Evolutionary conservation across 148 eudicot genomes (phyloP).

Genomic region (Chenopodium suecicum): DNA sequence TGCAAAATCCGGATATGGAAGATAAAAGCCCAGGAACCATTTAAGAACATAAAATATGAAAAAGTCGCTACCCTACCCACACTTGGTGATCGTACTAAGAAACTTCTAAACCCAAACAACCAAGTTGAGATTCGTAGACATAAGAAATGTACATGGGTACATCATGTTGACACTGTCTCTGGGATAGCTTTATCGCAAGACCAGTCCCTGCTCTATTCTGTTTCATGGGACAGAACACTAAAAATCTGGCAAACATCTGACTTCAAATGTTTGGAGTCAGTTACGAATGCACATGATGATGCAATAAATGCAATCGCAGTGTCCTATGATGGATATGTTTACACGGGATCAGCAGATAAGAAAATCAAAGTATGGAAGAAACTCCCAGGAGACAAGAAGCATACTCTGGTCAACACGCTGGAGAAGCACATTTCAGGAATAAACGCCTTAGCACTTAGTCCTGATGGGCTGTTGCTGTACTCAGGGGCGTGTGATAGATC

Average conservation of each 20-base stretch:
- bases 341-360: conserved; percentile 86
- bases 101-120: conserved; percentile 58
- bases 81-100: conserved; percentile 67
- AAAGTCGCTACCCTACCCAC: conserved; percentile 79
- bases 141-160: conserved; percentile 77
- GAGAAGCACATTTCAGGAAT: conserved; percentile 68
- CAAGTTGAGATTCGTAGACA: conserved; percentile 61
- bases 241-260: conserved; percentile 67
- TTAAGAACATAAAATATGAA: conserved; percentile 32
- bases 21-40: conserved; percentile 38
- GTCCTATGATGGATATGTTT: conserved; percentile 51
- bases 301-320: conserved; percentile 72
- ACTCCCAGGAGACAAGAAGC: conserved; percentile 41
- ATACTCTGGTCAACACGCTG: conserved; percentile 45
- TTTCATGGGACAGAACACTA: conserved; percentile 84
- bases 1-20: conserved; percentile 92
- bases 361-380: conserved; percentile 75
- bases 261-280: conserved; percentile 80
- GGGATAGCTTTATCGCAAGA: conserved; percentile 61
- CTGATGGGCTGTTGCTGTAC: conserved; percentile 55
- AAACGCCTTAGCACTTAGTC: conserved; percentile 70
- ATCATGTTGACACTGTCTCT: conserved; percentile 81
- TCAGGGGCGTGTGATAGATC: conserved; percentile 76
- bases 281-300: conserved; percentile 77
- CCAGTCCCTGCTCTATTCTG: conserved; percentile 67